Evolutionary conservation across 208 protist genomes (phyloP).

Genomic region (Leishmania gerbilli): DNA sequence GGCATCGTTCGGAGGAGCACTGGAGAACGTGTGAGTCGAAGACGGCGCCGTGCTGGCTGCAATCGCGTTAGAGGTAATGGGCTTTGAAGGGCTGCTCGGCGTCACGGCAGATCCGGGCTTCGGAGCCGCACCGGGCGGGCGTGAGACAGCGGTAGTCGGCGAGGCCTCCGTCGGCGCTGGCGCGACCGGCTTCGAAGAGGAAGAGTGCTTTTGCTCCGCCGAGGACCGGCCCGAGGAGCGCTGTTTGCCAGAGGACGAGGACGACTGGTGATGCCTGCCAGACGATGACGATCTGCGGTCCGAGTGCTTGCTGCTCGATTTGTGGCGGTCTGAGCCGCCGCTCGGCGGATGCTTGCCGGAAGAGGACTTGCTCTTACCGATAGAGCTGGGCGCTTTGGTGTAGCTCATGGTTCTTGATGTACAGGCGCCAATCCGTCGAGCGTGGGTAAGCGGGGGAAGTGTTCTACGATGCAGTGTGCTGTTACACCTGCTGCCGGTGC

Average conservation of each 20-base stretch:
- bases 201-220: slow-evolving; percentile 3
- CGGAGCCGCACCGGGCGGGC: not conserved
- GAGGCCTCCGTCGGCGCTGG: not conserved
- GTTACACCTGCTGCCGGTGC: not conserved
- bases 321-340: slow-evolving; percentile 10
- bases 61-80: not conserved
- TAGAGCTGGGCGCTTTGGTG: slow-evolving; percentile 8
- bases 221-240: slow-evolving; percentile 19
- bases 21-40: not conserved
- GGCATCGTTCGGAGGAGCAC: not conserved
- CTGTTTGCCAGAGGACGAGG: slow-evolving; percentile 5
- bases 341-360: slow-evolving; percentile 19
- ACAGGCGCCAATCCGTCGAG: not conserved
- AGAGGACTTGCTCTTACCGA: slow-evolving; percentile 11
- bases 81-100: not conserved
- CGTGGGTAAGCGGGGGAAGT: not conserved
- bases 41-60: not conserved
- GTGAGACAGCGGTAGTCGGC: not conserved
- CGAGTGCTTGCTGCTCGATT: slow-evolving; percentile 1
- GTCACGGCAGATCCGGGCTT: slow-evolving; percentile 5
- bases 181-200: slow-evolving; percentile 3
- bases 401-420: not conserved
- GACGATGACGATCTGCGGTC: not conserved
- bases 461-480: not conserved
- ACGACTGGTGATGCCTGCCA: not conserved